Conservation (phyloP, 2,329 filamentous ascomycete species). For the Endoconidiophora polonica region DNA sequence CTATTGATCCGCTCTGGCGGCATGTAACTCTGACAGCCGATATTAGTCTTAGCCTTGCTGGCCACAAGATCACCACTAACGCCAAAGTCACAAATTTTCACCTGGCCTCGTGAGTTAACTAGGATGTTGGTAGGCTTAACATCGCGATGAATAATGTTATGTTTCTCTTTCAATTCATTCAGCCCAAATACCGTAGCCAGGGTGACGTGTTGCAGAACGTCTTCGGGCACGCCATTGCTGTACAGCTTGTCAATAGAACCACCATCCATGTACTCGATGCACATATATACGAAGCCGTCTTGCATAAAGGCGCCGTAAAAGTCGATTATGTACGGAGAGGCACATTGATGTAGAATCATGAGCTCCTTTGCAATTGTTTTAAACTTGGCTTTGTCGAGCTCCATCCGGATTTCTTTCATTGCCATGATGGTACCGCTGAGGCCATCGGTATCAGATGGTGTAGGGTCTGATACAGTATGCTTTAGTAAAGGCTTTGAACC, state of each 20-base stretch:
- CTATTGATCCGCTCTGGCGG: conserved; percentile 74
- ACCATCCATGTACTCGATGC: conserved; percentile 98
- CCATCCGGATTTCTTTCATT: conserved; percentile 95
- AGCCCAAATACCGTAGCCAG: conserved; percentile 79
- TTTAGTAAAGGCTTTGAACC: conserved; percentile 25
- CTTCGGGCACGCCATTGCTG: conserved; percentile 74
- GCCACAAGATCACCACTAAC: conserved; percentile 93
- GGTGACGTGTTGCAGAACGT: conserved; percentile 76
- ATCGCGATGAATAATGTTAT: conserved; percentile 97
- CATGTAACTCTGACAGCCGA: conserved; percentile 99
- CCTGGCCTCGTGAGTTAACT: conserved; percentile 71
- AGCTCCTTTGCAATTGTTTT: conserved; percentile 95
- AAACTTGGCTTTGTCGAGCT: conserved; percentile 93
- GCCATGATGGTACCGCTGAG: conserved; percentile 78
- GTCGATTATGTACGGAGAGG: conserved; percentile 93
- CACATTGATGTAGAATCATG: conserved; percentile 85
- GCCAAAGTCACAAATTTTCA: conserved; percentile 98
- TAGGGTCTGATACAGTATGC: conserved; percentile 22
- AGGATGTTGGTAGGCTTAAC: conserved; percentile 99
- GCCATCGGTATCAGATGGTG: conserved; percentile 15
- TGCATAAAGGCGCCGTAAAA: conserved; percentile 99
- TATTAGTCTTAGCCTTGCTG: conserved; percentile 96
- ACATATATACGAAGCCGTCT: conserved; percentile 96
- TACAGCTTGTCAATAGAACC: conserved; percentile 96
- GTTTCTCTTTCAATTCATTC: conserved; percentile 87